phyloP scores from a whole-genome alignment of 1,139 yeast genomes.

The Debaryomyces robertsiae region DNA sequence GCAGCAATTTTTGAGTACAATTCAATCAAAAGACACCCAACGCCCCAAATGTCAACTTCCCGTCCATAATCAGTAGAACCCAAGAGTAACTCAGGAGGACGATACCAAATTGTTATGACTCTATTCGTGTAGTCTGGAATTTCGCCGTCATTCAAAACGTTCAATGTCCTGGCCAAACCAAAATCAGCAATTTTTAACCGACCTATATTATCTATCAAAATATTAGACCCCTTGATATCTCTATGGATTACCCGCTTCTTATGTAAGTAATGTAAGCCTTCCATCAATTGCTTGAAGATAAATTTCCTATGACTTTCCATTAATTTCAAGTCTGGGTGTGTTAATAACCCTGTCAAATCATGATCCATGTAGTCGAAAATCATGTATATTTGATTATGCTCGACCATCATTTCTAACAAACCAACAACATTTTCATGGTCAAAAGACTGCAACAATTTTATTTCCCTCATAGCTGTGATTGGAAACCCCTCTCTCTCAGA shows the following conservation, averaged over 20 bases:
- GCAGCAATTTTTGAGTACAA: slow-evolving; percentile 73
- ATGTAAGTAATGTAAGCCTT: slow-evolving; percentile 83
- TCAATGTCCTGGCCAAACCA: slow-evolving; percentile 87
- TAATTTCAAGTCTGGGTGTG: slow-evolving; percentile 70
- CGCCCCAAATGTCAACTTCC: slow-evolving; percentile 96
- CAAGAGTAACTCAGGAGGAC: slow-evolving; percentile 90
- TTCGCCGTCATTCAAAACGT: slow-evolving; percentile 51
- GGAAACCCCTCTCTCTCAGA: slow-evolving; percentile 94
- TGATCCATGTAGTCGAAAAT: slow-evolving; percentile 92
- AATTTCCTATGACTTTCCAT: slow-evolving; percentile 72
- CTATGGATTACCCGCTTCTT: slow-evolving; percentile 80
- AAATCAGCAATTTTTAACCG: slow-evolving; percentile 85
- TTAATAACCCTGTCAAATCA: slow-evolving; percentile 84
- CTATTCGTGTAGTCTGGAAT: slow-evolving; percentile 85
- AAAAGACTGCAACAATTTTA: slow-evolving; percentile 82
- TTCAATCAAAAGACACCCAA: slow-evolving; percentile 88
- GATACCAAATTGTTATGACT: slow-evolving; percentile 94
- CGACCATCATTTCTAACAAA: slow-evolving; percentile 87
- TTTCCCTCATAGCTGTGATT: slow-evolving; percentile 91
- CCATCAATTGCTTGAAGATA: slow-evolving; percentile 72
- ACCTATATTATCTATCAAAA: slow-evolving; percentile 73
- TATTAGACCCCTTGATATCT: slow-evolving; percentile 93
- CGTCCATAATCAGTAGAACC: slow-evolving; percentile 91
- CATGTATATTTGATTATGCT: slow-evolving; percentile 78
- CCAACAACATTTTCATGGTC: slow-evolving; percentile 83